Evolutionary conservation across 192 early-diverging fungal genomes (phyloP), one percentile per base, ranked within the genome.

Genomic region (Pilobolus umbonatus): DNA sequence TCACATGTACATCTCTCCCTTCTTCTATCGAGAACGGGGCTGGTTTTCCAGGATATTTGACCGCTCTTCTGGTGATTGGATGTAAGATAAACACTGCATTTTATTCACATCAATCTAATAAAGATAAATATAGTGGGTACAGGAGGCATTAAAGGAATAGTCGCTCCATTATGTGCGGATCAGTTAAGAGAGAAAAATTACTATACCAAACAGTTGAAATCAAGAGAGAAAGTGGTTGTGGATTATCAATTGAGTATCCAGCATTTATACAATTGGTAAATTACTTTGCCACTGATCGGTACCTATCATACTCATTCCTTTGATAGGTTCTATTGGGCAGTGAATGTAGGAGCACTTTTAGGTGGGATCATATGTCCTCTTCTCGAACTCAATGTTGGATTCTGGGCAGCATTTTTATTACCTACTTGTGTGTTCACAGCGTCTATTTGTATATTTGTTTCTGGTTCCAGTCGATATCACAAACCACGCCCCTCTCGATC

Each of bases 1-100:
- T 89, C 22, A 85, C 79, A 22, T 55, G 75, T 12, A 88, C 88
- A 0, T 72, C 88, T 14, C 73, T 82, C 29, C 74, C 75, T 12
- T 32, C 64, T 12, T 73, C 82, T 17, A 78, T 87, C 46, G 68
- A 55, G 14, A 62, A 59, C 36, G 76, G 75, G 50, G 79, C 72
- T 15, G 81, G 81, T 7, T 71, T 85, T 31, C 87, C 87, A 3
- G 84, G 87, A 29, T 62, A 85, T 28, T 52, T 88, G 26, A 64
- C 87, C 31, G 71, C 87, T 29, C 76, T 88, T 69, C 74, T 87
- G 39, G 70, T 77, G 7, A 78, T 85, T 67, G 83, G 79, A 1
- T 51, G 79, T 50, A 50, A 48, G 60, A 45, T 35, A 25, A 3
- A 35, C 10, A 25, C 12, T 19, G 24, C 2, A 22, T 19, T 43